These are phyloP conservation scores for Gamarada debralockiae DNA, from an alignment of 495 filamentous ascomycete genomes.

Conservation along the genomic window DNA sequence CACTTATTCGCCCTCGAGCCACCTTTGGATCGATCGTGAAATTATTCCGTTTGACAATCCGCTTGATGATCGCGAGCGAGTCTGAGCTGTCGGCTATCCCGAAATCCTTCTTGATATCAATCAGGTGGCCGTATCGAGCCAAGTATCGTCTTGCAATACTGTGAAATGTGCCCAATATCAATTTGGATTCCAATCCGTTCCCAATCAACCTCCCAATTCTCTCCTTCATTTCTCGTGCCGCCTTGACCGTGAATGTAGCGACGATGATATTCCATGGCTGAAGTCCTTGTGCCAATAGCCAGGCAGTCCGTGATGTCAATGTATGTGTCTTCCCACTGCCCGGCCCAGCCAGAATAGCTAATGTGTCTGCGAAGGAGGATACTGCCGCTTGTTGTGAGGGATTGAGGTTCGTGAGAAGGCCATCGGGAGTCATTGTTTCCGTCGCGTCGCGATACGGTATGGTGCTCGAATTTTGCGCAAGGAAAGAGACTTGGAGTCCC, in stretches of 20 bases:
- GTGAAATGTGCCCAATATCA: slow-evolving; percentile 95
- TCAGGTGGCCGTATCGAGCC: slow-evolving; percentile 77
- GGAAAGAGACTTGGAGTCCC: neutral
- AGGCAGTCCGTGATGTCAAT: slow-evolving; percentile 88
- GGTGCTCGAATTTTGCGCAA: neutral
- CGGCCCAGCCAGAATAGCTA: slow-evolving; percentile 88
- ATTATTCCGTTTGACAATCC: slow-evolving; percentile 74
- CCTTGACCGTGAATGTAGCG: slow-evolving; percentile 97
- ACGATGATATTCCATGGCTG: slow-evolving; percentile 92
- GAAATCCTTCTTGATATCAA: slow-evolving; percentile 79
- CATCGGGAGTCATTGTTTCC: slow-evolving; percentile 17
- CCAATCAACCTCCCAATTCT: slow-evolving; percentile 77
- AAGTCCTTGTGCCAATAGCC: slow-evolving; percentile 78
- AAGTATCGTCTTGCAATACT: slow-evolving; percentile 88
- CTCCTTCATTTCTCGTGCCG: slow-evolving; percentile 92
- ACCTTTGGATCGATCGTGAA: slow-evolving; percentile 63
- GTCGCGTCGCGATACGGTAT: neutral
- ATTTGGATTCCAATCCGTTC: slow-evolving; percentile 66
- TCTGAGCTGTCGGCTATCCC: slow-evolving; percentile 90
- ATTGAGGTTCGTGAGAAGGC: slow-evolving; percentile 74
- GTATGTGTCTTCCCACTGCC: slow-evolving; percentile 93
- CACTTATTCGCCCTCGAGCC: slow-evolving; percentile 76
- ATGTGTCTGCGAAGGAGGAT: slow-evolving; percentile 66
- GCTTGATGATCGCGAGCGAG: slow-evolving; percentile 68
- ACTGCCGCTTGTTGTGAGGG: slow-evolving; percentile 80